Conservation (phyloP, 768 basidiomycete genomes). For the Termitomyces sp. region DNA sequence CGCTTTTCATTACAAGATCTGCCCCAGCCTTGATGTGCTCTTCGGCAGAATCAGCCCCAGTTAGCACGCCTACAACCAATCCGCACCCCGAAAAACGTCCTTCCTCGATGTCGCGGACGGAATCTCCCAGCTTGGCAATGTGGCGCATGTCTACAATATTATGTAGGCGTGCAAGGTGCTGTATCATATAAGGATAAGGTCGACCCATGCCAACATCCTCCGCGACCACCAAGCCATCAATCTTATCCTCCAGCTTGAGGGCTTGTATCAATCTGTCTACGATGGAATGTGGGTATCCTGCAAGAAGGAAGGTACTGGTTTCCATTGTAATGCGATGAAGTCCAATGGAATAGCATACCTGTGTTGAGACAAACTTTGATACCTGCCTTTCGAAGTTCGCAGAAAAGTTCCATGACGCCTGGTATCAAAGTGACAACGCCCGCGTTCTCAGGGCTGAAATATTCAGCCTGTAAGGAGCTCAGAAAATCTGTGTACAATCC, state of each 20-base stretch:
- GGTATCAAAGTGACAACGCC: slow-evolving; percentile 2
- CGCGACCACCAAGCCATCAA: slow-evolving; percentile 9
- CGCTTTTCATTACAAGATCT: slow-evolving; percentile 7
- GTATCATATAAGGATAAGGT: slow-evolving; percentile 11
- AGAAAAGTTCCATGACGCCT: slow-evolving; percentile 3
- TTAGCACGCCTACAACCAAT: slow-evolving; percentile 8
- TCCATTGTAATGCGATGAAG: not conserved
- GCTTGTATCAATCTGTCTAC: slow-evolving; percentile 2
- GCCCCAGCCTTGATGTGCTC: slow-evolving; percentile 9
- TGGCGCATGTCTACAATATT: slow-evolving; percentile 7
- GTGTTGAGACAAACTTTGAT: slow-evolving; percentile 12
- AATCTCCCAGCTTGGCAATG: slow-evolving; percentile 7
- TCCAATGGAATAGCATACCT: not conserved
- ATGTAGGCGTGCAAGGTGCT: slow-evolving; percentile 8
- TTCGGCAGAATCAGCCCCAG: slow-evolving; percentile 4
- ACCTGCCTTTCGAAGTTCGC: not conserved
- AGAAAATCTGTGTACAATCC: slow-evolving; percentile 7
- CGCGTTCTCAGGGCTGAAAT: slow-evolving; percentile 6
- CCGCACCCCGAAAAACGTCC: slow-evolving; percentile 9
- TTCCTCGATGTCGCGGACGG: slow-evolving; percentile 9
- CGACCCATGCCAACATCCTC: slow-evolving; percentile 11
- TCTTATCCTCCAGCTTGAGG: slow-evolving; percentile 4
- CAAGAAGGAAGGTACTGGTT: no score
- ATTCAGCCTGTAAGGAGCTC: not conserved
- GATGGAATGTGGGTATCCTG: slow-evolving; percentile 10